Base-by-base conservation (phyloP, 2,329 filamentous ascomycete species). In the Diaporthe sp. region DNA sequence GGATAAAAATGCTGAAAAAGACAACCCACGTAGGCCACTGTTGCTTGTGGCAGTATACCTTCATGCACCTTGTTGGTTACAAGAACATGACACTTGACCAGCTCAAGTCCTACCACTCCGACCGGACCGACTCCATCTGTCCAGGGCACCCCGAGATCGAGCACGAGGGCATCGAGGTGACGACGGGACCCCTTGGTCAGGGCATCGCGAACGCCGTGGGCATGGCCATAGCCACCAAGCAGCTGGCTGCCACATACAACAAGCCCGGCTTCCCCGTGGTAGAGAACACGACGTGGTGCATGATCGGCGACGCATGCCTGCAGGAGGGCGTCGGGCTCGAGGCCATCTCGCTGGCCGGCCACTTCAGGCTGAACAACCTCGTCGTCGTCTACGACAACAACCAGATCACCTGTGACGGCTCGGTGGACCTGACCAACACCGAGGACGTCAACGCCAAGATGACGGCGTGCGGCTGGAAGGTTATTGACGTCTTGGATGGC, bases 201-300 rank as follows among this genome's bases (percentile, higher is more conserved):
- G 89, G 89, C 13, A 82, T 91, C 10, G 87, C 89, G 12, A 91
- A 91, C 77, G 87, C 89, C 0, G 88, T 90, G 4, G 89, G 89
- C 7, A 79, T 91, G 28, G 89, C 89, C 2, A 88, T 90, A 78
- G 89, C 89, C 0, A 85, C 86, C 3, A 90, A 90, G 81, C 86
- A 90, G 75, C 82, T 90, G 1, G 85, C 83, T 4, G 86, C 88
- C 4, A 86, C 82, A 0, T 91, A 86, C 81, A 91, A 90, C 81
- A 83, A 82, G 34, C 87, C 87, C 0, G 86, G 83, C 0, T 87
- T 85, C 71, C 84, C 87, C 1, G 80, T 90, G 0, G 85, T 90
- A 1, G 82, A 84, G 4, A 89, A 88, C 72, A 84, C 85, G 68
- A 88, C 87, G 5, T 91, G 86, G 83, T 90, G 88, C 75, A 89